Percentiles rank a stretch among this genome's conserved stretches.
Evolutionary conservation across 208 protist genomes (phyloP).

Genomic region (Naegleria fowleri): DNA sequence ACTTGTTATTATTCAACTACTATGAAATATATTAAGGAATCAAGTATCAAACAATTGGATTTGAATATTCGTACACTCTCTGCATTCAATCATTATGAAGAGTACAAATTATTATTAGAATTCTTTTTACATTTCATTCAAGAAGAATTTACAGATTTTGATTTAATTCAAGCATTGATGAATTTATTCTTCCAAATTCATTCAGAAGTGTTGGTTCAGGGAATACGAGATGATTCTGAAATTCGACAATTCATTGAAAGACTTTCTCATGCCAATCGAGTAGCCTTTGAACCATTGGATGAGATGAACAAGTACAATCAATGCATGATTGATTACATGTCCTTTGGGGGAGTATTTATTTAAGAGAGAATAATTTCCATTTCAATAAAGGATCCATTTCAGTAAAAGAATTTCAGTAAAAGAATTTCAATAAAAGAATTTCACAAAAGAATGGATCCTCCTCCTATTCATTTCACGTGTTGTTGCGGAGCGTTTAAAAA

Average conservation of each 20-base stretch:
- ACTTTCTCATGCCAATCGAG: background rate
- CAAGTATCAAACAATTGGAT: background rate
- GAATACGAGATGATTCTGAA: background rate
- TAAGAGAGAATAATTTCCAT: too few species aligned
- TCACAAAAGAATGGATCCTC: too few species aligned
- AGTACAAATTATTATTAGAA: background rate
- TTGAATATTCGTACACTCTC: background rate
- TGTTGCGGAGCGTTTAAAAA: too few species aligned
- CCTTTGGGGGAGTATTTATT: background rate
- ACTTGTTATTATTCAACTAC: background rate
- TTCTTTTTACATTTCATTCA: background rate
- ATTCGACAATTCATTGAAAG: background rate
- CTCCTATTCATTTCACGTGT: too few species aligned
- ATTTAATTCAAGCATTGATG: conserved; percentile 3
- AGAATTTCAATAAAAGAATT: too few species aligned
- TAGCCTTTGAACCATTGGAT: background rate
- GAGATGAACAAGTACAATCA: background rate
- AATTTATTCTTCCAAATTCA: conserved; percentile 22
- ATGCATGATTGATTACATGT: conserved; percentile 1
- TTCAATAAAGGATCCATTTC: too few species aligned
- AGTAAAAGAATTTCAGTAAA: too few species aligned
- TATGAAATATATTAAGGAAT: background rate
- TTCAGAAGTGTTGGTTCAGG: background rate
- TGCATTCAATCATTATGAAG: background rate
- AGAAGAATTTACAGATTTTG: background rate